Percentiles rank a stretch among this genome's conserved stretches.
Evolutionary conservation across 164 flowering plant genomes (phyloP).

Genomic region (Warburgia ugandensis): DNA sequence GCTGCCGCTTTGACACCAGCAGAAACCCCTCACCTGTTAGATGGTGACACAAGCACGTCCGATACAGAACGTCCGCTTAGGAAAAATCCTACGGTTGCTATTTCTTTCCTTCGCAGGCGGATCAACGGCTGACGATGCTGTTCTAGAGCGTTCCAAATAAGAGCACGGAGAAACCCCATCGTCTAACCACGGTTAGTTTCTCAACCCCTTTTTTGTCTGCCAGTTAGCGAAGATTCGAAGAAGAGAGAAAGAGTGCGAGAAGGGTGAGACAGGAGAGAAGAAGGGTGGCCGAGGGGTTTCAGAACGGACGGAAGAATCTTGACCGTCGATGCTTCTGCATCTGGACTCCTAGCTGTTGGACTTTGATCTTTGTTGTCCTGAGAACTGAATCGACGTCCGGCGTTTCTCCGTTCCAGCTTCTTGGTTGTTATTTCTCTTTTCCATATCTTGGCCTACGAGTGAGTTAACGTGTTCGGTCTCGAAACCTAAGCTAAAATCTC

Average conservation of each 20-base stretch:
- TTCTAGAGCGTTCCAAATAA: not conserved
- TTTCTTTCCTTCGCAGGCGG: not conserved
- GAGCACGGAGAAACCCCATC: not conserved
- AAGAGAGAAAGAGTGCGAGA: not conserved
- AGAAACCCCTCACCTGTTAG: not conserved
- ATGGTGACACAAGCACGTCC: not conserved
- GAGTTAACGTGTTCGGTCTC: not conserved
- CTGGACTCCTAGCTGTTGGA: not conserved
- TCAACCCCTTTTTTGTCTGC: not conserved
- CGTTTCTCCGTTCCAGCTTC: not conserved
- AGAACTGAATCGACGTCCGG: not conserved
- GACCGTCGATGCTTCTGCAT: conserved; percentile 2
- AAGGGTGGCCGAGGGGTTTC: conserved; percentile 5
- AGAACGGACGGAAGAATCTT: conserved; percentile 3
- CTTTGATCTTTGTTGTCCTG: not conserved
- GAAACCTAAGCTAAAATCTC: not conserved
- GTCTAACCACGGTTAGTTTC: conserved; percentile 8
- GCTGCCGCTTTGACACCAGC: not conserved
- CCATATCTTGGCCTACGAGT: not conserved
- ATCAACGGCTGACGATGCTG: not conserved
- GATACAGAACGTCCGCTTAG: no score
- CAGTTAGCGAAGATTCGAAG: not conserved
- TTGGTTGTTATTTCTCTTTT: not conserved
- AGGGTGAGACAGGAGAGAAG: not conserved
- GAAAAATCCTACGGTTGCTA: no score